Base-by-base conservation (phyloP, 2,329 filamentous ascomycete species). In the Apiospora rasikravindrae region DNA sequence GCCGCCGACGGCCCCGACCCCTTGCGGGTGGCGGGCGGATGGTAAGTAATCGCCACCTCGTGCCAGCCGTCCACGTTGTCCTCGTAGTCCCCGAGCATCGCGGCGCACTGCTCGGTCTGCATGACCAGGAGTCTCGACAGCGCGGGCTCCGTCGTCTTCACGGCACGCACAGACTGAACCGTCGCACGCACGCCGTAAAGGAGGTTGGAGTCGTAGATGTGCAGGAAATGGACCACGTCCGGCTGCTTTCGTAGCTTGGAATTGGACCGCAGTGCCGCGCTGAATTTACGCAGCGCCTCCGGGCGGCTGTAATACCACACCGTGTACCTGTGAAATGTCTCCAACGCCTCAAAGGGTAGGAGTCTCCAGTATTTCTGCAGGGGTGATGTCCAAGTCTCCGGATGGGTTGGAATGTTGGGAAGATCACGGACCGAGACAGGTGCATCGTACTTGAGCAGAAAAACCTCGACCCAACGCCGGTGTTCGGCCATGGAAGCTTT, bases 51-150 rank as follows among this genome's bases (percentile, higher is more conserved):
- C 22, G 33, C 22, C 5, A 22, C 11, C 4, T 37, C 57, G 29
- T n/a, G 10, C 57, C 57, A 64, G 33, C 22, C 8, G 8, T 64
- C 57, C 3, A 64, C 22, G 22, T 64, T 37, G 33, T 22, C 40
- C 33, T 64, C 33, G 33, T 64, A 64, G 57, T 64, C 57, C 57
- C 33, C 57, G 8, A 64, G 57, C 57, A 64, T n/a, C 8, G 19
- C 57, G 19, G 57, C 2, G 33, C 33, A 64, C 8, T 64, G 33
- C 19, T 64, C 33, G 6, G 57, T 40, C 33, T 24, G 19, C 57
- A 64, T 64, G 8, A 24, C 57, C 19, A 40, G 7, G 14, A 64
- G 29, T 33, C 57, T 64, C 10, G 33, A 33, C 0, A 64, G 33
- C 4, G 6, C 10, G 19, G 19, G 1, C 1, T 40, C 57, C 0